Conservation (phyloP, 2,329 filamentous ascomycete species). For the Hypoxylon rubiginosum region DNA sequence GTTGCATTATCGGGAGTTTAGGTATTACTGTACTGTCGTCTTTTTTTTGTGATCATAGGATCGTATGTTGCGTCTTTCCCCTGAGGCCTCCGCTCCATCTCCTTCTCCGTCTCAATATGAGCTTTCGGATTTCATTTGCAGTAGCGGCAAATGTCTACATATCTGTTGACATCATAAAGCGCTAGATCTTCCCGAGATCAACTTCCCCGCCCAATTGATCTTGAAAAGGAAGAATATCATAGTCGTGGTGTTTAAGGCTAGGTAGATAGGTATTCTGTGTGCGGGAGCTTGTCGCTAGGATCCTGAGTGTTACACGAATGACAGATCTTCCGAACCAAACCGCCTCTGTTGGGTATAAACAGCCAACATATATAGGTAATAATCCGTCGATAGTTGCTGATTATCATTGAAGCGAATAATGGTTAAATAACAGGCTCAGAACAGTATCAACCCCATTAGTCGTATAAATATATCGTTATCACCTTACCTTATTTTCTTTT, state of each 20-base stretch:
- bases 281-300: not conserved
- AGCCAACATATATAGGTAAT: not conserved
- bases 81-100: conserved; percentile 13
- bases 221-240: not conserved
- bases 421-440: not conserved
- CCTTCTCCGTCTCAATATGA: conserved; percentile 1
- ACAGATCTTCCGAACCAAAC: not conserved
- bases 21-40: conserved; percentile 36
- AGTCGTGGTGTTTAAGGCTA: not conserved
- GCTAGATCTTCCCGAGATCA: conserved; percentile 4
- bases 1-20: conserved; percentile 38
- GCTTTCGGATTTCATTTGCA: conserved; percentile 6
- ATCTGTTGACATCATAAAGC: conserved; percentile 15
- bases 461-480: not conserved
- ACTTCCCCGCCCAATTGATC: not conserved
- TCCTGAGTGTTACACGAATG: not conserved
- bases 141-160: conserved; percentile 15
- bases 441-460: not conserved
- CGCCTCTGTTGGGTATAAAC: not conserved
- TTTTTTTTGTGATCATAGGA: conserved; percentile 30
- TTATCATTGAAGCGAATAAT: not conserved
- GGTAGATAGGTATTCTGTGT: not conserved
- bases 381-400: not conserved
- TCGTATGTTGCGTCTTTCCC: conserved; percentile 20
- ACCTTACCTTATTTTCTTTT: not conserved